Evolutionary conservation across 495 filamentous ascomycete genomes (phyloP), one percentile per base, ranked within the genome.

Genomic region (Aspergillus olivimuriae): DNA sequence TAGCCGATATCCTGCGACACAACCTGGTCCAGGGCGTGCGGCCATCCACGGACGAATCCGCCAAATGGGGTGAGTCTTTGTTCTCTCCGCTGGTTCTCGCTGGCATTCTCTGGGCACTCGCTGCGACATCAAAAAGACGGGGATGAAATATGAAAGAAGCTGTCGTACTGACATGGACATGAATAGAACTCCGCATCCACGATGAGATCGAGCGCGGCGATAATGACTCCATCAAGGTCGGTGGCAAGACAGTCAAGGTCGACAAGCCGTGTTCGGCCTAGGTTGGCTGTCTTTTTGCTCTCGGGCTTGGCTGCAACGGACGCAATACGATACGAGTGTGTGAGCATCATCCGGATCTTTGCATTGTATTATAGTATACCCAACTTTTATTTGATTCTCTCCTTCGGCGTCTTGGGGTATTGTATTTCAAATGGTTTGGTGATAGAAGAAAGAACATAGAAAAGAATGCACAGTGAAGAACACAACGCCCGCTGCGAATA

Each of bases 181-280:
- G 22, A 35, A 34, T 50, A 94, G 89, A 86, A 60, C 70, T 98
- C 39, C 72, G 79, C 12, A 95, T 98, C 55, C 92, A 95, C 61
- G 78, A 94, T 37, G 70, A 90, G 43, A 98, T 86, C 34, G 92
- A 97, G 63, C 74, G 87, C 24, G 89, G 90, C 21, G 87, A 95
- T 68, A 98, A 98, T 55, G 86, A 94, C 42, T 84, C 81, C 5
- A 77, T 94, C 52, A 89, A 87, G 62, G 56, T 78, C 43, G 70
- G 61, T 1, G 63, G 56, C 19, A 58, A 67, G 56, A 46, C 60
- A 12, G 64, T 72, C 26, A 73, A 71, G 59, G 52, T 73, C 34
- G 65, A 71, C 41, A 69, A 72, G 57, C 50, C 70, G 15, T 70
- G 68, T 46, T 70, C 68, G 4, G 63, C 62, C 41, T 68, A 49